Percentiles rank a stretch among this genome's conserved stretches.
These are phyloP conservation scores for Aureobasidium sp. DNA, from an alignment of 2,329 filamentous ascomycete genomes.

Conservation along the genomic window DNA sequence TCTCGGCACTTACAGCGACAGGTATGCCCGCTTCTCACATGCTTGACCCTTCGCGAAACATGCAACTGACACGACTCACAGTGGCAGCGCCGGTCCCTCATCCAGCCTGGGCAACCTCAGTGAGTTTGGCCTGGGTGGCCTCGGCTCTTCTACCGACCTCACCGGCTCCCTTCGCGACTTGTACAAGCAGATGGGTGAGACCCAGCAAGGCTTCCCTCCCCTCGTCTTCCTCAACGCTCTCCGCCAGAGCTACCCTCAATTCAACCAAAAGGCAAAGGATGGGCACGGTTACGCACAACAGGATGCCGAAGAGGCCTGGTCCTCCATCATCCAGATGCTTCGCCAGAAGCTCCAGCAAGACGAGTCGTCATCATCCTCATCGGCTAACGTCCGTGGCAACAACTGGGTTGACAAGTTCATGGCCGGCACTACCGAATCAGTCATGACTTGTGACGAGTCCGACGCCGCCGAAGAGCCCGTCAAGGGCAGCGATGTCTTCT, in stretches of 20 bases:
- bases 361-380: conserved; percentile 53
- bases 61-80: not conserved
- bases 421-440: conserved; percentile 68
- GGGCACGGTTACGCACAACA: conserved; percentile 89
- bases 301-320: conserved; percentile 97
- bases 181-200: conserved; percentile 83
- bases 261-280: conserved; percentile 77
- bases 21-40: not conserved
- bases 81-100: conserved; percentile 7
- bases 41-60: not conserved
- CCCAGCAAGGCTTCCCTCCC: conserved; percentile 78
- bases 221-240: conserved; percentile 74
- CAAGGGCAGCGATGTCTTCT: conserved; percentile 63
- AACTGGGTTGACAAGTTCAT: conserved; percentile 73
- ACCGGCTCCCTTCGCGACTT: conserved; percentile 69
- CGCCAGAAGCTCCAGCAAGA: conserved; percentile 61
- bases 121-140: conserved; percentile 48
- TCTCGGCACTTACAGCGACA: conserved; percentile 52
- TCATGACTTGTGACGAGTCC: conserved; percentile 75
- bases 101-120: conserved; percentile 34
- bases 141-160: conserved; percentile 58
- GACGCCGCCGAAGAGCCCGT: conserved; percentile 64
- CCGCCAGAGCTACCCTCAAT: conserved; percentile 76
- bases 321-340: conserved; percentile 80
- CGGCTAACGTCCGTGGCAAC: conserved; percentile 16